These are phyloP conservation scores for Daldinia eschscholtzii DNA, from an alignment of 2,329 filamentous ascomycete species.

Conservation along the genomic window DNA sequence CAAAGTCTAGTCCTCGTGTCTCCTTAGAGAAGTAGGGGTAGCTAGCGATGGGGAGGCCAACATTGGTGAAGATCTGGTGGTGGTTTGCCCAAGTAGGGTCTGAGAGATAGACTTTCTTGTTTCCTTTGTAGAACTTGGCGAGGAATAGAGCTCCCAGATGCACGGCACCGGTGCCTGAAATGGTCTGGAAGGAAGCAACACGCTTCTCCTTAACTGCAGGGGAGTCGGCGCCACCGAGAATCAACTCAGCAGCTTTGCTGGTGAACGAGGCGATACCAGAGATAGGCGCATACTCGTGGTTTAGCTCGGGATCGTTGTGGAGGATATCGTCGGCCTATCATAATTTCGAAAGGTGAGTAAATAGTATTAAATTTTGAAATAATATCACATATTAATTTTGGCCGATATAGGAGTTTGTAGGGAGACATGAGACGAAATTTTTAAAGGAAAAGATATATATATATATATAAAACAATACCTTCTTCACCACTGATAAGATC, in stretches of 20 bases:
- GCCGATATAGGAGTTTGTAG: constrained; percentile 12
- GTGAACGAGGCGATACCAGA: constrained; percentile 89
- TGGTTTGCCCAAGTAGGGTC: constrained; percentile 99
- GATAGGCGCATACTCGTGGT: constrained; percentile 99
- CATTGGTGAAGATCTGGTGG: constrained; percentile 97
- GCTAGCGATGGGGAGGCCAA: constrained; percentile 78
- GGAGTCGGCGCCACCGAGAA: constrained; percentile 79
- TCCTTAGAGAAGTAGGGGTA: constrained; percentile 95
- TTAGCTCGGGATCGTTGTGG: constrained; percentile 87
- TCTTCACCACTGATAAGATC: constrained; percentile 95
- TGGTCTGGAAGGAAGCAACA: constrained; percentile 86
- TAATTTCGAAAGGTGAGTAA: constrained; percentile 29
- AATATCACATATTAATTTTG: constrained; percentile 8
- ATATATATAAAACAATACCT: constrained; percentile 69
- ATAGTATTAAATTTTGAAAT: constrained; percentile 1
- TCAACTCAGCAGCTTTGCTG: constrained; percentile 88
- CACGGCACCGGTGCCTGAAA: constrained; percentile 95
- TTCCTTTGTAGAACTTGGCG: constrained; percentile 84
- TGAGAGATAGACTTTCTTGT: constrained; percentile 87
- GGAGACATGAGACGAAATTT: background rate
- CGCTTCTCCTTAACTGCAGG: constrained; percentile 88
- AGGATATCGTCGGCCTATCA: constrained; percentile 88
- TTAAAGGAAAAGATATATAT: background rate
- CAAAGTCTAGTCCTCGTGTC: constrained; percentile 92
- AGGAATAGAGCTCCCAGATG: constrained; percentile 96